phyloP scores from a whole-genome alignment of 352 stramenopile species.

The Phytopythium litorale region DNA sequence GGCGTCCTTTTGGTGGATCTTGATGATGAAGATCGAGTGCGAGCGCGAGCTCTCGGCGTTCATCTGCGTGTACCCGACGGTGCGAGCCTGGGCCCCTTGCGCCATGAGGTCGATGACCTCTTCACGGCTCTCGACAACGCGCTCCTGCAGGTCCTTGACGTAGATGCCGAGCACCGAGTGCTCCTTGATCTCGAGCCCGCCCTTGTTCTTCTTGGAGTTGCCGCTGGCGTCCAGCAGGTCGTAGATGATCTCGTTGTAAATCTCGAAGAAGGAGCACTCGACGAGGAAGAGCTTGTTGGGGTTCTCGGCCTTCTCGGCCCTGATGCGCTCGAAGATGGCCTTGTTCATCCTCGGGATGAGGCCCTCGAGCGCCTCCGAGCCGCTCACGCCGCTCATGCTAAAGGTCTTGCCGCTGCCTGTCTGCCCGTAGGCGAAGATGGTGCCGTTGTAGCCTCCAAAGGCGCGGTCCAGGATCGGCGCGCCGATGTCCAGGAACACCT shows the following conservation, averaged over 20 bases:
- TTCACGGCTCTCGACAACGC: constrained; percentile 84
- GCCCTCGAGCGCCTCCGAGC: constrained; percentile 59
- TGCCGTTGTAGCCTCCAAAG: constrained; percentile 87
- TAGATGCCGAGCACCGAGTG: constrained; percentile 94
- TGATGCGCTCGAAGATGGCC: constrained; percentile 87
- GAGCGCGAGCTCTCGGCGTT: constrained; percentile 91
- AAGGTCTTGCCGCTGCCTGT: constrained; percentile 88
- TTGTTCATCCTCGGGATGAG: constrained; percentile 92
- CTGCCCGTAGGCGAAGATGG: constrained; percentile 89
- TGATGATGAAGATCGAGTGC: constrained; percentile 96
- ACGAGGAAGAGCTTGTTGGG: constrained; percentile 87
- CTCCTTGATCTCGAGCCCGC: constrained; percentile 92
- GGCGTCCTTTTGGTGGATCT: constrained; percentile 91
- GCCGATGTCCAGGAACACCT: constrained; percentile 80
- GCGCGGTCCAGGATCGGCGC: constrained; percentile 73
- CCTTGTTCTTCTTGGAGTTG: constrained; percentile 86
- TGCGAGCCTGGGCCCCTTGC: constrained; percentile 58
- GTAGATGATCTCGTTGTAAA: constrained; percentile 96
- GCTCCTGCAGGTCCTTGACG: constrained; percentile 89
- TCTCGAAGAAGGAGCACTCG: constrained; percentile 94
- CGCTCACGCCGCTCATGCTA: constrained; percentile 80
- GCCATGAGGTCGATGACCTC: constrained; percentile 83
- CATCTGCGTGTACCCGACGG: constrained; percentile 90
- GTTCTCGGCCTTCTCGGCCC: constrained; percentile 51
- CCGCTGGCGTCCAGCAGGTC: constrained; percentile 89